Base-by-base conservation (phyloP, 1,284 basidiomycete genomes). In the Anthracocystis setariae region DNA sequence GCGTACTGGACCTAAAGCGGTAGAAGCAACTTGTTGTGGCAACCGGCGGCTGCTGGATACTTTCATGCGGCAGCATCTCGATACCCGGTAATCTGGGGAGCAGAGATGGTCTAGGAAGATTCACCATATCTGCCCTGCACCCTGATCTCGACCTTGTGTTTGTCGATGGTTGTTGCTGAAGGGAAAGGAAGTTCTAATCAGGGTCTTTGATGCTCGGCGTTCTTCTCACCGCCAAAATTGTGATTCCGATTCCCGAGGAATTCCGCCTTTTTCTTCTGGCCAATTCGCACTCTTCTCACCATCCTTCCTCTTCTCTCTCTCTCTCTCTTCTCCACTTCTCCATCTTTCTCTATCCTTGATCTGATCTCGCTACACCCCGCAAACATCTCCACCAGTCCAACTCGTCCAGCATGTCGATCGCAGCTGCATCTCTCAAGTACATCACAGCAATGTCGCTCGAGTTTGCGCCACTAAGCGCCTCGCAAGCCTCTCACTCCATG, bases 361-460 rank as follows among this genome's bases (percentile, higher is more conserved):
- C 43, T 25, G 18, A 38, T 32, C 18, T 39, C 15, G 8, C 17
- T n/a, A n/a, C 38, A 39, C 38, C 40, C 18, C 18, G 21, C 40
- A 9, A 8, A 21, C 20, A 42, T 23, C 40, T 23, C n/a, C 40
- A 23, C 7, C 35, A 37, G 21, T 20, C 2, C 40, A 42, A 21
- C 23, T 24, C 1, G 18, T 24, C 25, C 55, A 52, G 5, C 18
- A 73, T 73, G 69, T 60, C 63, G 35, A 58, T 73, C 53, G 51
- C 69, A 52, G 44, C 56, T 27, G 55, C 60, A 24, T 73, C 60
- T 3, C 60, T 73, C 33, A 68, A 68, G 43, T 61, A 73, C n/a
- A 73, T 73, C 53, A 65, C 70, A n/a, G 57, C 65, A 9, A 63
- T 73, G 39, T 48, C 57, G 33, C 49, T 73, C 32, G 53, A 59